Percentiles rank a stretch among this genome's conserved stretches.
Evolutionary conservation across 1,284 basidiomycete species (phyloP).

Genomic region (Bjerkandera adusta): DNA sequence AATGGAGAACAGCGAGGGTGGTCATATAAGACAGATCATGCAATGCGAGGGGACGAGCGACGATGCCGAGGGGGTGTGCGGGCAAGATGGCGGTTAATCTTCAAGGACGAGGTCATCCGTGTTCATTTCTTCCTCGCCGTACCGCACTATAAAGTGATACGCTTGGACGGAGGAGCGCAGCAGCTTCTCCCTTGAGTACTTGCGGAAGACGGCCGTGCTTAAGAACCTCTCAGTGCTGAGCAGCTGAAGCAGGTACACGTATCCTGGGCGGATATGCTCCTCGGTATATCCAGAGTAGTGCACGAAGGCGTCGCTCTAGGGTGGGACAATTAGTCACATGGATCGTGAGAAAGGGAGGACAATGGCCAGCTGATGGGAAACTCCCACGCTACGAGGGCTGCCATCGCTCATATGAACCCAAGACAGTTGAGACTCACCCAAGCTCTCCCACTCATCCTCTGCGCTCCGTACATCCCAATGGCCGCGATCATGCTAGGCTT

Average conservation of each 20-base stretch:
- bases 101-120: constrained; percentile 50
- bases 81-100: constrained; percentile 21
- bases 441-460: constrained; percentile 88
- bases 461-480: constrained; percentile 95
- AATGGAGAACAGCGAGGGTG: constrained; percentile 15
- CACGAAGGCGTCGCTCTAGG: constrained; percentile 86
- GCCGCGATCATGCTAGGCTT: constrained; percentile 97
- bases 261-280: constrained; percentile 83
- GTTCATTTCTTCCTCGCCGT: constrained; percentile 28
- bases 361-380: constrained; percentile 23
- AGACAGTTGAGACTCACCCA: constrained; percentile 70
- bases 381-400: constrained; percentile 24
- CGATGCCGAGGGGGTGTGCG: constrained; percentile 5
- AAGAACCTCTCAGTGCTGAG: constrained; percentile 81
- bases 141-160: constrained; percentile 59
- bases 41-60: constrained; percentile 16
- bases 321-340: constrained; percentile 47
- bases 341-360: constrained; percentile 20
- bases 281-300: constrained; percentile 95
- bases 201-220: constrained; percentile 89
- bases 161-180: constrained; percentile 82
- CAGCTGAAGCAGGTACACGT: constrained; percentile 83
- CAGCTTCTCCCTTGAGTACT: constrained; percentile 98
- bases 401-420: no score
- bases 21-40: constrained; percentile 12